phyloP scores from a whole-genome alignment of 2,329 filamentous ascomycete genomes.

The Chrysoporthe deuterocubensis region DNA sequence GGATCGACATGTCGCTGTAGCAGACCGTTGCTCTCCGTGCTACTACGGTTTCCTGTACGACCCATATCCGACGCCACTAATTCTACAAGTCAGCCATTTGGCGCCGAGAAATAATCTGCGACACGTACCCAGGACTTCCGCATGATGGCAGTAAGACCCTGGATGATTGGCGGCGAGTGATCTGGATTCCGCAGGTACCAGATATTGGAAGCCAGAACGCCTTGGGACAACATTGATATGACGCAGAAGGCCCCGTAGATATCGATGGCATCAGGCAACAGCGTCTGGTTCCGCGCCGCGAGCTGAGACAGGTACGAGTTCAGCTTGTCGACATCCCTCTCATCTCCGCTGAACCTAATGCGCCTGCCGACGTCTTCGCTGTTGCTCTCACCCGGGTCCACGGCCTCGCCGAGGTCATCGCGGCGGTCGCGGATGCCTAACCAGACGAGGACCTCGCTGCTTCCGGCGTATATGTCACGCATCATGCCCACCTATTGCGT shows the following conservation, averaged over 20 bases:
- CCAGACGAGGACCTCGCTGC: constrained; percentile 19
- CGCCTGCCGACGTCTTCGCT: not conserved
- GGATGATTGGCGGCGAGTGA: not conserved
- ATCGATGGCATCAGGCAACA: not conserved
- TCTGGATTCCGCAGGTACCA: constrained; percentile 16
- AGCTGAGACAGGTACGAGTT: not conserved
- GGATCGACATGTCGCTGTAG: constrained; percentile 19
- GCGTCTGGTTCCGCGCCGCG: not conserved
- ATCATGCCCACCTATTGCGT: constrained; percentile 14
- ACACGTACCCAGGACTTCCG: not conserved
- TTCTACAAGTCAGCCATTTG: not conserved
- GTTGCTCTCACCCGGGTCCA: not conserved
- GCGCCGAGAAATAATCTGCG: too few species aligned
- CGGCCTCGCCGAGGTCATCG: not conserved
- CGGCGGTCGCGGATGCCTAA: not conserved
- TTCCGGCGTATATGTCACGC: constrained; percentile 12
- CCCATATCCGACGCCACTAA: constrained; percentile 18
- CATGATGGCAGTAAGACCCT: not conserved
- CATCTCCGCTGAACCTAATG: constrained; percentile 8
- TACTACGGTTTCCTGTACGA: constrained; percentile 17
- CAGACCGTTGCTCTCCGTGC: not conserved
- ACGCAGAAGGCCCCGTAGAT: constrained; percentile 14
- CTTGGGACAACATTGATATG: constrained; percentile 13
- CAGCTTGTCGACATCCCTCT: constrained; percentile 7
- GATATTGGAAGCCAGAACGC: constrained; percentile 6